These are phyloP conservation scores for Microdochium bolleyi DNA, from an alignment of 2,329 filamentous ascomycete species.

Conservation along the genomic window DNA sequence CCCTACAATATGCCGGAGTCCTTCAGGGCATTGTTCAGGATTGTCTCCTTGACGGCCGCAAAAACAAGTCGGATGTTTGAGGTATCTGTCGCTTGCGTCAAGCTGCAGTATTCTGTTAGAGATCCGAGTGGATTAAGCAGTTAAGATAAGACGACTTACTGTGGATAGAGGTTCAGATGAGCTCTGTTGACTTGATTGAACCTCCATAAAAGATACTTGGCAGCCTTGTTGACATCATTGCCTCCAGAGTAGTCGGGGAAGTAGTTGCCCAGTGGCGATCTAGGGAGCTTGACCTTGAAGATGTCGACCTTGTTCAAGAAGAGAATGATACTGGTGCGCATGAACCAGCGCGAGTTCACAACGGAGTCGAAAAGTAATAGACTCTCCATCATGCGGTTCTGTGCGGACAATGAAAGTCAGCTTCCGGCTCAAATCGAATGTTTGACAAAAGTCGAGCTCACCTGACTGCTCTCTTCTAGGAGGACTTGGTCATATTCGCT, in stretches of 20 bases:
- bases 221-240: constrained; percentile 95
- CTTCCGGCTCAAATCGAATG: not conserved
- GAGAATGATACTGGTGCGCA: constrained; percentile 96
- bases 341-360: constrained; percentile 98
- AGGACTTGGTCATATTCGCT: constrained; percentile 98
- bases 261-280: constrained; percentile 87
- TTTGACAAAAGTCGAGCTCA: constrained; percentile 31
- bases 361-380: constrained; percentile 94
- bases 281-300: constrained; percentile 87
- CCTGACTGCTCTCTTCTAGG: constrained; percentile 94
- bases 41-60: constrained; percentile 97
- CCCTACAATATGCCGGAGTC: constrained; percentile 88
- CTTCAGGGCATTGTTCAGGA: constrained; percentile 94
- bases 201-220: constrained; percentile 95
- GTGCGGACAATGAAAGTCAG: constrained; percentile 9
- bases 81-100: constrained; percentile 97
- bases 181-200: constrained; percentile 98
- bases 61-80: constrained; percentile 98
- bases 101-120: constrained; percentile 39
- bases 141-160: constrained; percentile 53
- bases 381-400: constrained; percentile 99
- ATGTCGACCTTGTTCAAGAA: constrained; percentile 99
- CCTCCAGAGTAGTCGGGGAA: constrained; percentile 97
- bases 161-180: constrained; percentile 92
- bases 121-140: not conserved